These are phyloP conservation scores for Gelatoporia subvermispora DNA, from an alignment of 768 basidiomycete genomes.

Conservation along the genomic window DNA sequence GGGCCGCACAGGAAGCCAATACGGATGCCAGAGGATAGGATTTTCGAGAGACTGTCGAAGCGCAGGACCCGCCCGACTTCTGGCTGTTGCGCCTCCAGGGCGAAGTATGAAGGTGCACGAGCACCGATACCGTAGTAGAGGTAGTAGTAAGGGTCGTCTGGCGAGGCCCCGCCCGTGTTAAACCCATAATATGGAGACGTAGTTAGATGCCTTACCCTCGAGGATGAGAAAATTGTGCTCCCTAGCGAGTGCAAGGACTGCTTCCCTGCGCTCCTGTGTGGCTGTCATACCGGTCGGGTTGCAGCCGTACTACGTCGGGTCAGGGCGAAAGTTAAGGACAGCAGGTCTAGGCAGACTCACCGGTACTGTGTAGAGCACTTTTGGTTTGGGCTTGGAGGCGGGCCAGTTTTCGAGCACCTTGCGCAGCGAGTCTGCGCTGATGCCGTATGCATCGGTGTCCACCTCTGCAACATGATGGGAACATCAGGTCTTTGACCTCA, in stretches of 20 bases:
- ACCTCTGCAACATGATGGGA: constrained; percentile 48
- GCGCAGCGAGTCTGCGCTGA: constrained; percentile 57
- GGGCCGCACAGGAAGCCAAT: constrained; percentile 83
- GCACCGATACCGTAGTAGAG: constrained; percentile 67
- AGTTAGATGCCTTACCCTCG: constrained; percentile 59
- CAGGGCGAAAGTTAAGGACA: too few relatives aligned
- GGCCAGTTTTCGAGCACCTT: constrained; percentile 76
- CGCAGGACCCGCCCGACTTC: constrained; percentile 77
- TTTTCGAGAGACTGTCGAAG: constrained; percentile 89
- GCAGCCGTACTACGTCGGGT: constrained; percentile 60
- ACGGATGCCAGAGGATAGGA: constrained; percentile 72
- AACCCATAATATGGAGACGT: too few relatives aligned
- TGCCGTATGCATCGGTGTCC: constrained; percentile 71
- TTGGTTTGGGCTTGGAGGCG: constrained; percentile 65
- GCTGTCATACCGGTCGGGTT: constrained; percentile 88
- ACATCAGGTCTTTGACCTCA: neutral
- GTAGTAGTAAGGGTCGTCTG: constrained; percentile 81
- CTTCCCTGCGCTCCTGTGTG: constrained; percentile 59
- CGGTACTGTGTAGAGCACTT: constrained; percentile 77
- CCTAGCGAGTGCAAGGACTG: constrained; percentile 69
- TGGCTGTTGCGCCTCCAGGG: constrained; percentile 60
- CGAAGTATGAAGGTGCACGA: constrained; percentile 76
- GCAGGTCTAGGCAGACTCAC: too few relatives aligned
- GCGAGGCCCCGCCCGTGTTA: too few relatives aligned
- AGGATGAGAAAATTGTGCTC: constrained; percentile 80